Base-by-base conservation (phyloP, 2,329 filamentous ascomycete genomes). In the Phialophora tarda region DNA sequence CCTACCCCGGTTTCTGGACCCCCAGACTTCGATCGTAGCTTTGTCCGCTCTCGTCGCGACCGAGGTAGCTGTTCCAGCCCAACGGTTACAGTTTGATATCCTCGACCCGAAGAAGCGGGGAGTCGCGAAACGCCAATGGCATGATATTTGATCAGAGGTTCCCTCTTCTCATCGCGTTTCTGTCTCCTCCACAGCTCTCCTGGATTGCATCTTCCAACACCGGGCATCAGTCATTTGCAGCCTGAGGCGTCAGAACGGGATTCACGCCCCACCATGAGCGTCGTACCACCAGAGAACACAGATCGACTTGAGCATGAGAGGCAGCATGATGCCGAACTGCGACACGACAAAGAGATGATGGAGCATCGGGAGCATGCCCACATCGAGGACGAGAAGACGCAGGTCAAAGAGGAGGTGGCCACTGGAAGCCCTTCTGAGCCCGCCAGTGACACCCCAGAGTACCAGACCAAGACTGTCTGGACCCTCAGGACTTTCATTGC, bases 271-370 rank as follows among this genome's bases (percentile, higher is more conserved):
- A 63, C n/a, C 58, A 66, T 66, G 64, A 66, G 64, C 26, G 64
- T 66, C 41, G 23, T 66, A 24, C 64, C 64, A 51, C 64, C 64
- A 34, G 64, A 66, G 32, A 66, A 66, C 59, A 66, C 64, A 8
- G 55, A 66, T 50, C 38, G 24, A 28, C 59, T 66, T 53, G 64
- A 66, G 50, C 64, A 66, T 32, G 59, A 62, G 59, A 63, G 48
- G 53, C 64, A 62, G n/a, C 59, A 66, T 12, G 58, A 62, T 58
- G 50, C 59, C 21, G 64, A 66, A 28, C 26, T 53, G 26, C 58
- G 41, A 14, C 64, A 61, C 23, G 53, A 64, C 23, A 56, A 55
- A 7, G 55, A 66, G 26, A 63, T 51, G 30, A 24, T 47, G n/a
- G 59, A 62, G 59, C 64, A 66, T 41, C 59, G 30, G 17, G 51